A percentile compares a stretch with the other conserved stretches of the same genome.
These are phyloP conservation scores for Vanrija sp. DNA, from an alignment of 1,284 basidiomycete species.

Conservation along the genomic window DNA sequence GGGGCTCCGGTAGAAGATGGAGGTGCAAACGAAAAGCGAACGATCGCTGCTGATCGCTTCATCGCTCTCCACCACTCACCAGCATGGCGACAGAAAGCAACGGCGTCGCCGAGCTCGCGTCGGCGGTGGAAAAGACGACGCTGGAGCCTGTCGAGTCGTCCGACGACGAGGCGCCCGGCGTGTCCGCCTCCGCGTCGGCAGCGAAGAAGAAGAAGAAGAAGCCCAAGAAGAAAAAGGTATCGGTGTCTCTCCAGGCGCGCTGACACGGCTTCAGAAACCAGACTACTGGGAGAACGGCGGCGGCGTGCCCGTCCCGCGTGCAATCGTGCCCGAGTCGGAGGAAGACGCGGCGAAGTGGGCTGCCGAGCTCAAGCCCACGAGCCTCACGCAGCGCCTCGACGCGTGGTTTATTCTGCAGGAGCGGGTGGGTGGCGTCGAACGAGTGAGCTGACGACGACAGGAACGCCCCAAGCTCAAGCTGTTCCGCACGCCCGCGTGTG, in stretches of 20 bases:
- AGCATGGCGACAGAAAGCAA: too few relatives aligned
- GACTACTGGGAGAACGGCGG: slow-evolving; percentile 18
- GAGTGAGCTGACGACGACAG: slow-evolving; percentile 4
- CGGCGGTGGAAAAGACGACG: too few relatives aligned
- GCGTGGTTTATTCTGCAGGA: slow-evolving; percentile 24
- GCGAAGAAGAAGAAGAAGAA: slow-evolving; percentile 21
- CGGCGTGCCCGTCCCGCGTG: slow-evolving; percentile 20
- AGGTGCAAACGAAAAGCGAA: too few relatives aligned
- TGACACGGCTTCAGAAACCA: slow-evolving; percentile 3
- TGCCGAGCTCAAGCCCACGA: slow-evolving; percentile 17
- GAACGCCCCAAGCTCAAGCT: slow-evolving; percentile 17
- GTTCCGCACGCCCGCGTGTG: slow-evolving; percentile 35
- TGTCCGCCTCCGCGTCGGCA: neutral
- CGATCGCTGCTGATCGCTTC: too few relatives aligned
- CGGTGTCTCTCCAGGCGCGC: neutral
- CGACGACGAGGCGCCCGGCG: neutral
- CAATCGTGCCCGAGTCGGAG: slow-evolving; percentile 12
- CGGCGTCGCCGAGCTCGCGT: too few relatives aligned
- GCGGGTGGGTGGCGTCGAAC: slow-evolving; percentile 15
- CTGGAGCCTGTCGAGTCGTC: neutral
- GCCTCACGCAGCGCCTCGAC: slow-evolving; percentile 15
- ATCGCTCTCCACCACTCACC: too few relatives aligned
- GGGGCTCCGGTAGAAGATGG: too few relatives aligned
- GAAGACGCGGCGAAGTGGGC: slow-evolving; percentile 24
- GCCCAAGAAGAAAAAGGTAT: slow-evolving; percentile 15